These are phyloP conservation scores for Starmerella apis DNA, from an alignment of 805 yeast genomes.

Conservation along the genomic window DNA sequence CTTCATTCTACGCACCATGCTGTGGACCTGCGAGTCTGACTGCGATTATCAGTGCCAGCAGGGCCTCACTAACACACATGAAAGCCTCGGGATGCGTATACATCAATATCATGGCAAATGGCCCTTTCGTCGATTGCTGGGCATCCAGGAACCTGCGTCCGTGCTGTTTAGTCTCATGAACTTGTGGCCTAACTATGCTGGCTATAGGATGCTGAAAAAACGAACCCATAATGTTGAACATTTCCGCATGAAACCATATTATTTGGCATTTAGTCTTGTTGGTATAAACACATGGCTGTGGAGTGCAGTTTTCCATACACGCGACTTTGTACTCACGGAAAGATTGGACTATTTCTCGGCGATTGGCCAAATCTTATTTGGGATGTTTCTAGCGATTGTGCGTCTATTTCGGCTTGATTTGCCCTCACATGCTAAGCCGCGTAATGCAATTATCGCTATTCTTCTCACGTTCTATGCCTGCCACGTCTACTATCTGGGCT, in stretches of 20 bases:
- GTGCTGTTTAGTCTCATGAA: conserved; percentile 67
- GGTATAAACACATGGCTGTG: conserved; percentile 84
- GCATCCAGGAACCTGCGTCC: conserved; percentile 76
- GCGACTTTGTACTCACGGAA: conserved; percentile 74
- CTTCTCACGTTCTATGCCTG: conserved; percentile 40
- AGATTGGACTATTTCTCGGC: conserved; percentile 86
- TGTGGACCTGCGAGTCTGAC: conserved; percentile 67
- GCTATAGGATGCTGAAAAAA: conserved; percentile 34
- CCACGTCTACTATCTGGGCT: conserved; percentile 56
- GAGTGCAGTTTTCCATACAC: conserved; percentile 75
- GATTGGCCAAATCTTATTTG: conserved; percentile 72
- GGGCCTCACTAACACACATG: conserved; percentile 44
- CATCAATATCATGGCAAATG: conserved; percentile 94
- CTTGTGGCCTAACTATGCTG: conserved; percentile 49
- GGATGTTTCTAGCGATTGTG: conserved; percentile 57
- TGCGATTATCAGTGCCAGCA: conserved; percentile 94
- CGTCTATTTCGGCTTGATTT: conserved; percentile 53
- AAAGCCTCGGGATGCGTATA: conserved; percentile 45
- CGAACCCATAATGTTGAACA: conserved; percentile 25
- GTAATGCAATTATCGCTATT: conserved; percentile 34
- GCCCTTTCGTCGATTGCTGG: conserved; percentile 76
- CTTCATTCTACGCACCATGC: conserved; percentile 36
- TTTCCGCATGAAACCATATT: conserved; percentile 28
- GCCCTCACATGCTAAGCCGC: conserved; percentile 25
- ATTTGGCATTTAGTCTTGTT: conserved; percentile 44